phyloP scores from a whole-genome alignment of 1,284 basidiomycete genomes.

The Irpex sp. region DNA sequence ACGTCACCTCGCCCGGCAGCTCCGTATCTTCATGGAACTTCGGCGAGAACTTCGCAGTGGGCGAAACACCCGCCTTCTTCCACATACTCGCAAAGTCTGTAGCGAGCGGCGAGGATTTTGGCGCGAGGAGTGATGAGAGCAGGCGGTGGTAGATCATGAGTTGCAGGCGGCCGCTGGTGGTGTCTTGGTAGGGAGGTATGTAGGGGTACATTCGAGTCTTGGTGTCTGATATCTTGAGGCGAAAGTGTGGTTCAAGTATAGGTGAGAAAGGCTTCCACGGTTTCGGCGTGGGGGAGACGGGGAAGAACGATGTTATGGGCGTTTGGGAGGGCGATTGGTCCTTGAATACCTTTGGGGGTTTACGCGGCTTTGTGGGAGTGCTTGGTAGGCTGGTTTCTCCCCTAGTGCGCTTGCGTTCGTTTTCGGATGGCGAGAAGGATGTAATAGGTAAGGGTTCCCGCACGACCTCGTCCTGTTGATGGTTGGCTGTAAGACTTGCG shows the following conservation, averaged over 20 bases:
- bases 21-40: constrained; percentile 52
- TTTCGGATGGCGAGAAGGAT: background rate
- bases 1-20: constrained; percentile 23
- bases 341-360: background rate
- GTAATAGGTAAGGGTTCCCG: constrained; percentile 25
- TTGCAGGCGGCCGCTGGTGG: constrained; percentile 67
- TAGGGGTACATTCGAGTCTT: constrained; percentile 63
- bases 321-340: constrained; percentile 4
- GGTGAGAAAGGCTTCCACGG: background rate
- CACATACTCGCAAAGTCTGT: constrained; percentile 60
- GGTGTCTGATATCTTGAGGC: constrained; percentile 64
- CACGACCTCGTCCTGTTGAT: constrained; percentile 47
- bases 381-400: background rate
- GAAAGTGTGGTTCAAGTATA: constrained; percentile 21
- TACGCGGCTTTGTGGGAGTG: constrained; percentile 7
- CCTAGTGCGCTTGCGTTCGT: constrained; percentile 2
- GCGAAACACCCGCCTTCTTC: constrained; percentile 45
- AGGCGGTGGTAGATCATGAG: constrained; percentile 84
- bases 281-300: background rate
- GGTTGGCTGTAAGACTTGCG: background rate
- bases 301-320: constrained; percentile 6
- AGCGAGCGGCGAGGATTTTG: constrained; percentile 23
- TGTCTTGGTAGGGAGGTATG: constrained; percentile 63
- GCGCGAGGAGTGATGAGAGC: constrained; percentile 48
- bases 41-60: constrained; percentile 46